Evolutionary conservation across 148 eudicot species (phyloP).

Genomic region (Salicornia ramosissima): DNA sequence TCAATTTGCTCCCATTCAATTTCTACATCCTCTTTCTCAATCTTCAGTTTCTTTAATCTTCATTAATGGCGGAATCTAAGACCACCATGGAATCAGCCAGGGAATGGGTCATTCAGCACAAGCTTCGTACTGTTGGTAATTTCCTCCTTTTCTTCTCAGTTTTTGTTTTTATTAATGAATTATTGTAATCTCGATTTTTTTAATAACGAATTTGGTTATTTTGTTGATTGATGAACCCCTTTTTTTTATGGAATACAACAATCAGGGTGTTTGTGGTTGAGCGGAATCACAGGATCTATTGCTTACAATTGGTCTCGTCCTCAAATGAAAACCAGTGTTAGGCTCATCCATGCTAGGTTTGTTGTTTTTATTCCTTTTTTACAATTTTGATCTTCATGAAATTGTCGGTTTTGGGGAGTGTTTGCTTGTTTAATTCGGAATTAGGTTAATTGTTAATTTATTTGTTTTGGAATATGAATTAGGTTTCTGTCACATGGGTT

Average conservation of each 20-base stretch:
- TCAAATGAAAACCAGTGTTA: conserved; percentile 80
- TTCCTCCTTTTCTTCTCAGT: background rate
- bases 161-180: background rate
- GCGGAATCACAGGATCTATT: conserved; percentile 63
- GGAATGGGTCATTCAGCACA: conserved; percentile 51
- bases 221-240: background rate
- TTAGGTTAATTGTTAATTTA: background rate
- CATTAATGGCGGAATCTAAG: conserved; percentile 44
- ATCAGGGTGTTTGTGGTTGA: conserved; percentile 62
- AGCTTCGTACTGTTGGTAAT: conserved; percentile 69
- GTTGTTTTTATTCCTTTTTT: background rate
- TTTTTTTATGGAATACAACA: background rate
- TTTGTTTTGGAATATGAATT: background rate
- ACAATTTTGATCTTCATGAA: no score
- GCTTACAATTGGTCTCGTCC: conserved; percentile 93
- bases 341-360: conserved; percentile 78
- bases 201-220: no score
- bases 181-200: background rate
- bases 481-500: background rate
- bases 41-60: no score
- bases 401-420: background rate
- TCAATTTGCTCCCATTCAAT: no score
- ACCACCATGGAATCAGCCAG: conserved; percentile 36
- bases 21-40: background rate
- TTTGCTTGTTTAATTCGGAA: background rate